Conservation (phyloP, 768 basidiomycete species). For the Naganishia kalamii region DNA sequence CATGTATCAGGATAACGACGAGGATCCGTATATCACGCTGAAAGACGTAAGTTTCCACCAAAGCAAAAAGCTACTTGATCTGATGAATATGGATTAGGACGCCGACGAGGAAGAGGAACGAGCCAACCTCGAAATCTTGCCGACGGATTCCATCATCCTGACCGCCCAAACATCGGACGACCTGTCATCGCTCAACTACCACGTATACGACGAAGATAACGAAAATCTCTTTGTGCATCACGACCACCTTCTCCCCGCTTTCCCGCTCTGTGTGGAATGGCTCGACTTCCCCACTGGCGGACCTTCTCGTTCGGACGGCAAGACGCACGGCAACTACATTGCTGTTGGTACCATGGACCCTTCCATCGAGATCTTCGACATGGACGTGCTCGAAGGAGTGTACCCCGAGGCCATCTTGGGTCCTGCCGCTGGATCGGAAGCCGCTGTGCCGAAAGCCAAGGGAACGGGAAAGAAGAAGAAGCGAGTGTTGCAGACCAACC, state of each 20-base stretch:
- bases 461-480: conserved; percentile 97
- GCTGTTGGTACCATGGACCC: conserved; percentile 96
- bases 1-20: conserved; percentile 81
- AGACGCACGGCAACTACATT: conserved; percentile 68
- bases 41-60: conserved; percentile 60
- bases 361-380: conserved; percentile 97
- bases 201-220: conserved; percentile 77
- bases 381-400: conserved; percentile 86
- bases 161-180: conserved; percentile 94
- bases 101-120: conserved; percentile 65
- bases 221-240: conserved; percentile 87
- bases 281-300: conserved; percentile 67
- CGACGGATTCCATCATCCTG: conserved; percentile 87
- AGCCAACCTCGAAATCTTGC: conserved; percentile 77
- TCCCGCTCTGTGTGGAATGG: conserved; percentile 98
- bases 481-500: conserved; percentile 70
- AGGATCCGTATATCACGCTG: conserved; percentile 93
- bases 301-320: conserved; percentile 18
- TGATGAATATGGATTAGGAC: neutral
- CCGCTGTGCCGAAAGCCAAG: conserved; percentile 38
- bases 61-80: neutral
- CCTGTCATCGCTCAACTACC: conserved; percentile 88
- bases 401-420: conserved; percentile 90
- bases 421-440: conserved; percentile 53
- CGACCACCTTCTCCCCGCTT: conserved; percentile 93